Evolutionary conservation across 2,329 filamentous ascomycete species (phyloP), one percentile per base, ranked within the genome.

Genomic region (Penicillium sp.): DNA sequence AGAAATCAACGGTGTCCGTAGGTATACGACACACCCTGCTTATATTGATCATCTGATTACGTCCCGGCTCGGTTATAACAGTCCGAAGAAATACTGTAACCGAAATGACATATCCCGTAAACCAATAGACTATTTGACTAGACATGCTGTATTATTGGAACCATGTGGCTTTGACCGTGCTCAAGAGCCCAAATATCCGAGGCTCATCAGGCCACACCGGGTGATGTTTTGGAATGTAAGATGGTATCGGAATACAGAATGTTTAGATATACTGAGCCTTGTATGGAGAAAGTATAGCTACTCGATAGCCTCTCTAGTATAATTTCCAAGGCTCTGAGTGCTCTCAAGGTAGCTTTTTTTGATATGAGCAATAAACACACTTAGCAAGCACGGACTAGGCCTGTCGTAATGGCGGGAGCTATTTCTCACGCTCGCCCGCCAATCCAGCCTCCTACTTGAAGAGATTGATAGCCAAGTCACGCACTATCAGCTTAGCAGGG

Each of bases 211-310:
- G 53, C 51, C 52, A 46, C 26, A 41, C 50, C 45, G 53, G 43
- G 45, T 31, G 30, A 31, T 62, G 52, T 61, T 51, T 59, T 61
- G 50, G 26, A 40, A 50, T 57, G 58, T 45, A 55, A 40, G 38
- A 51, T 62, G 60, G 61, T 61, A 61, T 65, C 62, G 62, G 50
- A 43, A 37, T 41, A 33, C 43, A 14, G 14, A 16, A 44, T 22
- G n/a, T 37, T n/a, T 22, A 22, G 22, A 22, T 22, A 22, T 4
- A 22, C 2, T 22, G 22, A 22, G 22, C 22, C 22, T 22, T 22
- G 16, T 16, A 40, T 12, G 38, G 38, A 30, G 41, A 17, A 30
- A 5, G n/a, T 30, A 43, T 43, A 43, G 26, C n/a, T n/a, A 43
- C 26, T 5, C 3, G 3, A 43, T 28, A 26, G 38, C 14, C 40